Evolutionary conservation across 768 basidiomycete species (phyloP).

Genomic region (Gymnopilus junonius): DNA sequence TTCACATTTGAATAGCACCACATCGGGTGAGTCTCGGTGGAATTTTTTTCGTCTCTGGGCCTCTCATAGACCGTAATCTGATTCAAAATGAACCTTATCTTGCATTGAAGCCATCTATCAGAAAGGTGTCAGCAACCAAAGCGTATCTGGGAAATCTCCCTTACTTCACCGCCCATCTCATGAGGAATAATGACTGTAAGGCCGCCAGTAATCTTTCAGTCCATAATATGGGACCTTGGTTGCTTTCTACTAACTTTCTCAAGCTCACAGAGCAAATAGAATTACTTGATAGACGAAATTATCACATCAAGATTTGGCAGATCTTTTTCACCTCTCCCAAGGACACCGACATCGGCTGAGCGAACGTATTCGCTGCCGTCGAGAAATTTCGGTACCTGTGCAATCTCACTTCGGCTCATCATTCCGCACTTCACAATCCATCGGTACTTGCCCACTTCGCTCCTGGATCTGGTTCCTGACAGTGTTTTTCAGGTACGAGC

Average conservation of each 20-base stretch:
- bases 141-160: constrained; percentile 1
- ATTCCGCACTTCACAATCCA: background rate
- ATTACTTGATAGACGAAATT: background rate
- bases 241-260: constrained; percentile 7
- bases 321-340: background rate
- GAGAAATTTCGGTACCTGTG: background rate
- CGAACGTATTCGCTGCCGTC: background rate
- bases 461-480: background rate
- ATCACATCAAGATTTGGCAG: constrained; percentile 1
- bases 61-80: background rate
- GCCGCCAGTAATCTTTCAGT: constrained; percentile 3
- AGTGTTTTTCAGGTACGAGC: background rate
- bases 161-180: background rate
- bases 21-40: constrained; percentile 3
- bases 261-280: constrained; percentile 12
- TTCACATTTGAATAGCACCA: background rate
- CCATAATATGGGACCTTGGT: constrained; percentile 2
- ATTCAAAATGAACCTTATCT: background rate
- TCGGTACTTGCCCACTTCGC: background rate
- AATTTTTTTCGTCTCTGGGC: background rate
- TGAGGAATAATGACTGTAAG: background rate
- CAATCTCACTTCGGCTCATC: background rate
- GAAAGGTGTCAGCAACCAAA: constrained; percentile 2
- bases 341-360: background rate
- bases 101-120: constrained; percentile 2